A percentile compares a stretch with the other conserved stretches of the same genome.
phyloP scores from a whole-genome alignment of 805 yeast species.

The Candida xiaguanensis region DNA sequence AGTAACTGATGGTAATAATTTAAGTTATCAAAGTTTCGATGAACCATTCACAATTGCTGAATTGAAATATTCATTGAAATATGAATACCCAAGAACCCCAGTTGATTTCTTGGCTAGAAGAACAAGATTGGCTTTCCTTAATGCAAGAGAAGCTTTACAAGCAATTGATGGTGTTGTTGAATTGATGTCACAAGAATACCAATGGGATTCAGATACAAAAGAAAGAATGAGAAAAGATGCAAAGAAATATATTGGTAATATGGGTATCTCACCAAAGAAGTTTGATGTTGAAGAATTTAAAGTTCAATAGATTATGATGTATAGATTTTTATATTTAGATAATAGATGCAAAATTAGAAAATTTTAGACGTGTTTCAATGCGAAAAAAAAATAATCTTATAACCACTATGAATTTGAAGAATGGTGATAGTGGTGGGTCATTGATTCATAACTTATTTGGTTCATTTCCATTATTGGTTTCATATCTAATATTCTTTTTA shows the following conservation, averaged over 20 bases:
- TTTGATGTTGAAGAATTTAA: slow-evolving; percentile 22
- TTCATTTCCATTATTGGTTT: slow-evolving; percentile 31
- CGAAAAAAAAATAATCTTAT: no score
- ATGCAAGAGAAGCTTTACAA: slow-evolving; percentile 75
- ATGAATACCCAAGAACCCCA: slow-evolving; percentile 87
- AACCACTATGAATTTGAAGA: not conserved
- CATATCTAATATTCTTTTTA: slow-evolving; percentile 28
- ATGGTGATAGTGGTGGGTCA: not conserved
- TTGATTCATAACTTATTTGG: slow-evolving; percentile 13
- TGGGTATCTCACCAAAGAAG: slow-evolving; percentile 43
- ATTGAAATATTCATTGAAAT: slow-evolving; percentile 70
- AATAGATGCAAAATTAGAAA: not conserved
- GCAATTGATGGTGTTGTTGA: slow-evolving; percentile 84
- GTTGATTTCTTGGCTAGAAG: slow-evolving; percentile 90
- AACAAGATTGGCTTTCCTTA: slow-evolving; percentile 87
- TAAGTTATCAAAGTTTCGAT: slow-evolving; percentile 52
- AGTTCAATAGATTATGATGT: slow-evolving; percentile 15
- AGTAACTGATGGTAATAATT: slow-evolving; percentile 27
- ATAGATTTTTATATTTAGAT: not conserved
- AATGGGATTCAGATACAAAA: slow-evolving; percentile 66
- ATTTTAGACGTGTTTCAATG: not conserved
- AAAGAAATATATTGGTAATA: slow-evolving; percentile 55
- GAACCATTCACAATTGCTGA: slow-evolving; percentile 92
- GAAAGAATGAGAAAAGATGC: slow-evolving; percentile 50
- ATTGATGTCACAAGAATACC: slow-evolving; percentile 74